These are phyloP conservation scores for Tulasnella calospora DNA, from an alignment of 768 basidiomycete genomes.

Conservation along the genomic window DNA sequence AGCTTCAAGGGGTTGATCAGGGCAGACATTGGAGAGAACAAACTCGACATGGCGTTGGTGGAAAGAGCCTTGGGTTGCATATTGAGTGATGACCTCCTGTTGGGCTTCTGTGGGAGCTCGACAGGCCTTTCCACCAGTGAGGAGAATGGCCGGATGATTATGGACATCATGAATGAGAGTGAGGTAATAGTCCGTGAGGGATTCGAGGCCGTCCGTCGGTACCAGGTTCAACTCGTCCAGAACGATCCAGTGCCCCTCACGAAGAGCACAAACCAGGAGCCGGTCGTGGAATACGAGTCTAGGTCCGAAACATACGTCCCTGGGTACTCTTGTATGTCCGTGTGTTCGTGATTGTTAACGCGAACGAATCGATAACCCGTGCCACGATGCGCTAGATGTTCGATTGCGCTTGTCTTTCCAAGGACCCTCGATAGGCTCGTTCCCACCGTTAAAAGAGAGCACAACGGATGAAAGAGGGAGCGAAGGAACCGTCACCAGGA, in stretches of 20 bases:
- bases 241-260: conserved; percentile 94
- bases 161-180: too few relatives aligned
- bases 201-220: conserved; percentile 95
- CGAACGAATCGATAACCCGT: conserved; percentile 95
- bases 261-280: conserved; percentile 83
- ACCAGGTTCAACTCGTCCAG: conserved; percentile 96
- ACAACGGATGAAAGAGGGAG: conserved; percentile 91
- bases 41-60: too few relatives aligned
- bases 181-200: conserved; percentile 48
- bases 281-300: conserved; percentile 86
- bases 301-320: conserved; percentile 95
- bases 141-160: too few relatives aligned
- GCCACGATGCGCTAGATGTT: conserved; percentile 85
- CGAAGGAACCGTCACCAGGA: too few relatives aligned
- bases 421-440: conserved; percentile 96
- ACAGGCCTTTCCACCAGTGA: too few relatives aligned
- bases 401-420: conserved; percentile 95
- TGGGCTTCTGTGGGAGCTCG: too few relatives aligned
- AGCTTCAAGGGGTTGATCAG: too few relatives aligned
- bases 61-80: too few relatives aligned
- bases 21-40: too few relatives aligned
- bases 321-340: conserved; percentile 97
- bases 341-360: conserved; percentile 99
- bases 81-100: too few relatives aligned
- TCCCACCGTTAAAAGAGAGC: too few relatives aligned